Conservation (phyloP, 352 stramenopile species). For the Blastocystis sp. region DNA sequence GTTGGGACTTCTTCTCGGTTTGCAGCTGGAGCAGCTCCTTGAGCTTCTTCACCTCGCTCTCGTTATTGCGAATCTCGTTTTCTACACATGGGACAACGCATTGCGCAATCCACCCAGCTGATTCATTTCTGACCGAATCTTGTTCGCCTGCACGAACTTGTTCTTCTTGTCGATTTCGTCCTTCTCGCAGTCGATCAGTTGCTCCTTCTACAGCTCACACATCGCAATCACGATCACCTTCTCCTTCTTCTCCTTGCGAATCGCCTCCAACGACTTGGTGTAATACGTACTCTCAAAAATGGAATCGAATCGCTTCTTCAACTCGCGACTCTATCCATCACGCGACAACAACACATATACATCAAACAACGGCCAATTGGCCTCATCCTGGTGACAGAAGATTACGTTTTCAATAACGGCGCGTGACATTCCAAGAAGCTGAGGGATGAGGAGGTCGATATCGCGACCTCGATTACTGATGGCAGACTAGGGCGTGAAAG, state of each 20-base stretch:
- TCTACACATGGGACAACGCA: constrained; percentile 76
- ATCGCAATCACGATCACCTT: neutral
- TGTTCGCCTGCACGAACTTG: constrained; percentile 78
- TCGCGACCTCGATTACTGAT: constrained; percentile 78
- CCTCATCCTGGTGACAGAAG: constrained; percentile 98
- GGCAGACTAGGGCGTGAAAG: constrained; percentile 71
- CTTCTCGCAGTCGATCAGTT: constrained; percentile 85
- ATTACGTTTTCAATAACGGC: constrained; percentile 98
- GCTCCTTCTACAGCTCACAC: constrained; percentile 77
- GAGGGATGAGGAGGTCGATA: constrained; percentile 78
- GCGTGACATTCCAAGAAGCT: constrained; percentile 93
- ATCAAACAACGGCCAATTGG: constrained; percentile 92
- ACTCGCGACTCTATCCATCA: constrained; percentile 81
- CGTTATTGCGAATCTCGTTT: constrained; percentile 75
- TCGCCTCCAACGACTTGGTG: constrained; percentile 94
- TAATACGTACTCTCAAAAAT: constrained; percentile 99
- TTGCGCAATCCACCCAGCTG: constrained; percentile 55
- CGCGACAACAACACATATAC: neutral
- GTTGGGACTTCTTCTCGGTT: constrained; percentile 76
- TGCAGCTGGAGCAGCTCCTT: constrained; percentile 78
- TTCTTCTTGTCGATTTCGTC: constrained; percentile 77
- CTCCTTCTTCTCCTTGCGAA: constrained; percentile 77
- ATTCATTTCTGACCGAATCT: constrained; percentile 72
- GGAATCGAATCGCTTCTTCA: constrained; percentile 99
- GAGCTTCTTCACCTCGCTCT: constrained; percentile 78